Percentiles rank a stretch among this genome's conserved stretches.
These are phyloP conservation scores for Fusarium sp. DNA, from an alignment of 2,329 filamentous ascomycete genomes.

Conservation along the genomic window DNA sequence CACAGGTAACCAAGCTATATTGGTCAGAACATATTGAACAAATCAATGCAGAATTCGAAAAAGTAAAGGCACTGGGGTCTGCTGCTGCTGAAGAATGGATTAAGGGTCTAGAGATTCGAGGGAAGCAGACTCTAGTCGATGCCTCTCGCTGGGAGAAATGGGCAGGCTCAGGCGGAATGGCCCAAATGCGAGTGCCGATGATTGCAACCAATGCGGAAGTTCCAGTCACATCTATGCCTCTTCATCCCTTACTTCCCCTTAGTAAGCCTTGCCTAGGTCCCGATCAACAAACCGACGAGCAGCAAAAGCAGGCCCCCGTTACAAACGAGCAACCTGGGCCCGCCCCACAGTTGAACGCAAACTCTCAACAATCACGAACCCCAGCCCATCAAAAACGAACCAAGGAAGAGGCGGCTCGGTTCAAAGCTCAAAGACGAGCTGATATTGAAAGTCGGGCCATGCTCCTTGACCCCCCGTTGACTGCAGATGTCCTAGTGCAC, in stretches of 20 bases:
- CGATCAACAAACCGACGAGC: slow-evolving; percentile 1
- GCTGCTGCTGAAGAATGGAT: slow-evolving; percentile 82
- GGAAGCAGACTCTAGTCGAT: slow-evolving; percentile 71
- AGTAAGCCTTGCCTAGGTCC: slow-evolving; percentile 1
- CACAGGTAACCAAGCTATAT: slow-evolving; percentile 75
- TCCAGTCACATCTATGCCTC: neutral
- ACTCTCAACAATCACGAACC: slow-evolving; percentile 5
- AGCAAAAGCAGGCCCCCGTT: slow-evolving; percentile 5
- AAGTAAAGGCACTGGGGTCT: slow-evolving; percentile 74
- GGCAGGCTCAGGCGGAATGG: slow-evolving; percentile 63
- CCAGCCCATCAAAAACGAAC: slow-evolving; percentile 63
- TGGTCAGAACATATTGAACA: slow-evolving; percentile 72
- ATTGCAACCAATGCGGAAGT: slow-evolving; percentile 5
- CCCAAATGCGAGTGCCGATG: slow-evolving; percentile 53
- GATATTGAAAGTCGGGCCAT: slow-evolving; percentile 80
- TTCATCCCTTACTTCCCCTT: slow-evolving; percentile 1
- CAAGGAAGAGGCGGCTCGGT: slow-evolving; percentile 71
- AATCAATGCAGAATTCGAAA: slow-evolving; percentile 72
- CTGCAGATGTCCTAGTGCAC: slow-evolving; percentile 71
- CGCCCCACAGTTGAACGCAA: slow-evolving; percentile 13
- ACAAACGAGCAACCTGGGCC: slow-evolving; percentile 16
- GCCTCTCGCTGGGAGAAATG: slow-evolving; percentile 82
- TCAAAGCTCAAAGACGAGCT: slow-evolving; percentile 72
- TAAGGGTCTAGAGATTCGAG: slow-evolving; percentile 77
- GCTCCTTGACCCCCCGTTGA: slow-evolving; percentile 74